Evolutionary conservation across 768 basidiomycete species (phyloP).

Genomic region (Pleurotus tuoliensis): DNA sequence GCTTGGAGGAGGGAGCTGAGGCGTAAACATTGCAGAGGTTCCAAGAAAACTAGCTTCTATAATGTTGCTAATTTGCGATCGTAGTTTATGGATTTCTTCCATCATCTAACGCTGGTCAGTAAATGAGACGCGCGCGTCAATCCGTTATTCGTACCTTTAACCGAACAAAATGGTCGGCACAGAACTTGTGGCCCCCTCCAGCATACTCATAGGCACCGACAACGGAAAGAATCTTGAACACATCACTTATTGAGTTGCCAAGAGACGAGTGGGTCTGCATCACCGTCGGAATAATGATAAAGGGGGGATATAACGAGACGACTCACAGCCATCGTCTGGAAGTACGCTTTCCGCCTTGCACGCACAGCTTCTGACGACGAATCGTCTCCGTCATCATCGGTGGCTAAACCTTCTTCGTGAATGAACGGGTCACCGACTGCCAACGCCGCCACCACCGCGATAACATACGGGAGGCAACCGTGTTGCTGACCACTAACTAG

Average conservation of each 20-base stretch:
- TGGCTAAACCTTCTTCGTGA: conserved; percentile 65
- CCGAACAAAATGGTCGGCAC: conserved; percentile 84
- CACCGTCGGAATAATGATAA: neutral
- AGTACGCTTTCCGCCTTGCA: conserved; percentile 71
- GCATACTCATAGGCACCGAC: conserved; percentile 95
- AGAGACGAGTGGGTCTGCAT: conserved; percentile 71
- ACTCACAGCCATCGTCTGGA: conserved; percentile 73
- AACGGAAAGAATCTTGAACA: conserved; percentile 87
- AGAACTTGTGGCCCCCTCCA: conserved; percentile 77
- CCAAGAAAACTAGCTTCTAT: conserved; percentile 76
- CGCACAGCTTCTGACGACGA: conserved; percentile 57
- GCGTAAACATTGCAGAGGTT: conserved; percentile 52
- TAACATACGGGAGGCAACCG: conserved; percentile 77
- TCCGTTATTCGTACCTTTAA: conserved; percentile 55
- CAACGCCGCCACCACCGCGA: conserved; percentile 85
- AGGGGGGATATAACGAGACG: neutral
- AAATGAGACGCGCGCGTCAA: neutral
- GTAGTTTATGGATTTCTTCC: conserved; percentile 97
- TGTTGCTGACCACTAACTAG: conserved; percentile 89
- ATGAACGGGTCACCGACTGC: conserved; percentile 96
- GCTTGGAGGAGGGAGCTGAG: conserved; percentile 71
- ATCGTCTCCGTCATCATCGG: conserved; percentile 35
- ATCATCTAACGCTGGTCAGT: conserved; percentile 61
- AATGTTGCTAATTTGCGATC: conserved; percentile 83
- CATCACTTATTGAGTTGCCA: conserved; percentile 78